Evolutionary conservation across 1,284 basidiomycete species (phyloP).

Genomic region (Apiotrichum siamense): DNA sequence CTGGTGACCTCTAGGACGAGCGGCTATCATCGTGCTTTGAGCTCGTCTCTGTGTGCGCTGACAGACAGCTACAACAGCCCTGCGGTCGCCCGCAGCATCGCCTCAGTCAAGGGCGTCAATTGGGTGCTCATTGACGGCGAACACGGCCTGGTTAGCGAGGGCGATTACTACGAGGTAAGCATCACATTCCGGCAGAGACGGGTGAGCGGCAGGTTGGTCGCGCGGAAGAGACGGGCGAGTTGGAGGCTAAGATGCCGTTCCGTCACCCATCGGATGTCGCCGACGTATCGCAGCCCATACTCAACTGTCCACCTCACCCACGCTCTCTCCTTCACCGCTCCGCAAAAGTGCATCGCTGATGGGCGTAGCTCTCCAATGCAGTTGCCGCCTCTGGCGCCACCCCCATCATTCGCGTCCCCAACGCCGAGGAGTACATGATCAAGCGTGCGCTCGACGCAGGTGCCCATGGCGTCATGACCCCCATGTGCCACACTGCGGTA

Average conservation of each 20-base stretch:
- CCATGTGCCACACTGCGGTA: slow-evolving; percentile 29
- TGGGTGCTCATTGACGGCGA: slow-evolving; percentile 30
- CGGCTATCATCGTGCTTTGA: too few species aligned
- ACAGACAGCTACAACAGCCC: slow-evolving; percentile 24
- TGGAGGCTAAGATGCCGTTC: too few species aligned
- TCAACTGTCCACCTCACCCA: too few species aligned
- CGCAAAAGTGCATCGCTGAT: not conserved
- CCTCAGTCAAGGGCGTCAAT: slow-evolving; percentile 28
- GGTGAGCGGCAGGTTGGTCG: too few species aligned
- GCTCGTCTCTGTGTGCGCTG: not conserved
- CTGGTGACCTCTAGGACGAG: too few species aligned
- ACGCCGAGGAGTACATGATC: slow-evolving; percentile 32
- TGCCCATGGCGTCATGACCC: slow-evolving; percentile 30
- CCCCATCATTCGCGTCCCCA: slow-evolving; percentile 41
- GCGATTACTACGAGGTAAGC: slow-evolving; percentile 22
- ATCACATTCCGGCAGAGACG: too few species aligned
- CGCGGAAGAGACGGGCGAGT: too few species aligned
- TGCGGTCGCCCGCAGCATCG: slow-evolving; percentile 26
- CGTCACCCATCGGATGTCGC: too few species aligned
- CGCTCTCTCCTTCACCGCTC: too few species aligned
- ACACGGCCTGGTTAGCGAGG: slow-evolving; percentile 24
- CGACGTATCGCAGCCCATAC: too few species aligned
- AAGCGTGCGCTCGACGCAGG: slow-evolving; percentile 44
- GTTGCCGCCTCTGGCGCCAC: slow-evolving; percentile 20
- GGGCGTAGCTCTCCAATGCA: slow-evolving; percentile 22